Evolutionary conservation across 805 yeast genomes (phyloP), one percentile per base, ranked within the genome.

Genomic region (Komagataella populi): DNA sequence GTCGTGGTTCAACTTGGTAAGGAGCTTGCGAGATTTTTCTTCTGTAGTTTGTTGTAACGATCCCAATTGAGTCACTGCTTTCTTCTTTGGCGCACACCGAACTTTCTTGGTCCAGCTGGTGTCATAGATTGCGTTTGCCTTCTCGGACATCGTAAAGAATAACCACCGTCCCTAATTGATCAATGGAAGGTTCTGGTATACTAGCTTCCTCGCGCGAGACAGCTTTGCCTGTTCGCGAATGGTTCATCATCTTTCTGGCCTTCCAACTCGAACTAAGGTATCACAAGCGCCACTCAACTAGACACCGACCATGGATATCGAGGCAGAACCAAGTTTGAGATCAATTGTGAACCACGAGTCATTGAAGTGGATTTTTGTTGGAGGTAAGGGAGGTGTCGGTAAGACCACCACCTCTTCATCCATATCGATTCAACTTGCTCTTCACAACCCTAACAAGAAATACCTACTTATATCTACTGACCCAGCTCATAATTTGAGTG

Each of bases 331-430:
- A 55, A 81, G 84, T 46, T 73, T 86, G 56, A 78, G 80, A 58
- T 81, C 86, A 16, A 70, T 86, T 51, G 71, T 85, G 50, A 57
- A 69, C 24, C 81, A 77, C 55, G 87, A 84, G 23, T 68, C 84
- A 10, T 77, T 93, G 63, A 87, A 86, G 63, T 93, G 99, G 99
- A 84, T 93, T 56, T 93, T 93, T 62, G 98, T 91, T 47, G 99
- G 99, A 57, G 99, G 99, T 59, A 93, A 93, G 73, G 99, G 99
- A 67, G 99, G 99, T 69, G 99, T 93, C 24, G 99, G 99, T 61
- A 93, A 93, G 67, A 93, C 99, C 56, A 93, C 99, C 23, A 87
- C 97, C 3, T 91, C 98, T 1, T 90, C 96, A 48, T 89, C 97
- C 22, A 77, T 93, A 58, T 95, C 99, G 20, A 84, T 90, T 55